Percentiles rank a stretch among this genome's conserved stretches.
These are phyloP conservation scores for Penicillium verhagenii DNA, from an alignment of 495 filamentous ascomycete genomes.

Conservation along the genomic window DNA sequence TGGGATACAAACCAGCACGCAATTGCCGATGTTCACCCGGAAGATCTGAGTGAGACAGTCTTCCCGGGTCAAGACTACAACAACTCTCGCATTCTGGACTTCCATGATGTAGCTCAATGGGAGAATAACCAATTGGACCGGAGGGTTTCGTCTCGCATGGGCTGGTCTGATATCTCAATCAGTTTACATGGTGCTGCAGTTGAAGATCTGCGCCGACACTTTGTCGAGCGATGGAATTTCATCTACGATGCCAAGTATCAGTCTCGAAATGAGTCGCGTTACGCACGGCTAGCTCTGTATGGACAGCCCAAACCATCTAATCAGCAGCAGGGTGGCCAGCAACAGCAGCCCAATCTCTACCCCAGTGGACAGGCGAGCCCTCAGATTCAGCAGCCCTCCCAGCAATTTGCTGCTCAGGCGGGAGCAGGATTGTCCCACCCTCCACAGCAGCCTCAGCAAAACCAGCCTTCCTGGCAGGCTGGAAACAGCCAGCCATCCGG, in stretches of 20 bases:
- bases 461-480: conserved; percentile 8
- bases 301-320: conserved; percentile 27
- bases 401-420: conserved; percentile 4
- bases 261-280: conserved; percentile 61
- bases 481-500: conserved; percentile 7
- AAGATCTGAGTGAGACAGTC: conserved; percentile 67
- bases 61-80: conserved; percentile 96
- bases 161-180: conserved; percentile 88
- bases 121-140: conserved; percentile 86
- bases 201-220: conserved; percentile 74
- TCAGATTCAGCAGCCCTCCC: conserved; percentile 11
- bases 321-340: conserved; percentile 18
- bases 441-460: conserved; percentile 9
- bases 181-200: conserved; percentile 79
- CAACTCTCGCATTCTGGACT: conserved; percentile 85
- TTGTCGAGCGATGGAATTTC: conserved; percentile 90
- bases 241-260: conserved; percentile 84
- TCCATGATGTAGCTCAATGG: conserved; percentile 79
- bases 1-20: conserved; percentile 72
- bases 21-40: conserved; percentile 82
- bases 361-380: conserved; percentile 18
- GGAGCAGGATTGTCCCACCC: not conserved
- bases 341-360: conserved; percentile 21
- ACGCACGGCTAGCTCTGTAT: conserved; percentile 50
- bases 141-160: conserved; percentile 80